These are phyloP conservation scores for Metahyphopichia silvanorum DNA, from an alignment of 805 yeast species.

Conservation along the genomic window DNA sequence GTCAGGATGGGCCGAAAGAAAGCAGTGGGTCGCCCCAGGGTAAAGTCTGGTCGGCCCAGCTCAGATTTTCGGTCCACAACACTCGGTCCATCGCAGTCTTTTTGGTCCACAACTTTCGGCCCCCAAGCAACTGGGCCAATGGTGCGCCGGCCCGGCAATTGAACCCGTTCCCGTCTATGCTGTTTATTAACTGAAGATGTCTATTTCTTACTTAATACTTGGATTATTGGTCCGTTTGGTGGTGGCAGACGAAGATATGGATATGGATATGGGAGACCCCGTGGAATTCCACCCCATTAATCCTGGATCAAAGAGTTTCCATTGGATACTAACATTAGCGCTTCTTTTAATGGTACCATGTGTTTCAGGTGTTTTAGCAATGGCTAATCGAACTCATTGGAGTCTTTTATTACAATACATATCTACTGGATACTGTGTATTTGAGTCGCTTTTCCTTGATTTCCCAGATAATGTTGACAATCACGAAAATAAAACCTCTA, in stretches of 20 bases:
- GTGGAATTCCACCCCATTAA: conserved; percentile 42
- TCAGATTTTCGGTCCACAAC: too few species aligned
- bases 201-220: too few species aligned
- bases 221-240: too few species aligned
- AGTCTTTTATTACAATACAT: conserved; percentile 46
- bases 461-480: conserved; percentile 61
- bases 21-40: too few species aligned
- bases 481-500: conserved; percentile 64
- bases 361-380: conserved; percentile 48
- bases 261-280: conserved; percentile 23
- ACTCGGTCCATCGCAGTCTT: too few species aligned
- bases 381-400: conserved; percentile 49
- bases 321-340: conserved; percentile 56
- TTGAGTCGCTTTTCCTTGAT: conserved; percentile 55
- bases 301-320: conserved; percentile 55
- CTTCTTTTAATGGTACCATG: conserved; percentile 55
- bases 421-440: conserved; percentile 46
- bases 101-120: too few species aligned
- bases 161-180: background rate
- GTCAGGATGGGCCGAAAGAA: too few species aligned
- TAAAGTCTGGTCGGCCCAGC: too few species aligned
- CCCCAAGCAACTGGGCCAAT: too few species aligned
- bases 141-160: background rate
- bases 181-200: too few species aligned
- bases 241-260: conserved; percentile 4